These are phyloP conservation scores for Coemansia sp. DNA, from an alignment of 192 early-diverging fungal species.

Conservation along the genomic window DNA sequence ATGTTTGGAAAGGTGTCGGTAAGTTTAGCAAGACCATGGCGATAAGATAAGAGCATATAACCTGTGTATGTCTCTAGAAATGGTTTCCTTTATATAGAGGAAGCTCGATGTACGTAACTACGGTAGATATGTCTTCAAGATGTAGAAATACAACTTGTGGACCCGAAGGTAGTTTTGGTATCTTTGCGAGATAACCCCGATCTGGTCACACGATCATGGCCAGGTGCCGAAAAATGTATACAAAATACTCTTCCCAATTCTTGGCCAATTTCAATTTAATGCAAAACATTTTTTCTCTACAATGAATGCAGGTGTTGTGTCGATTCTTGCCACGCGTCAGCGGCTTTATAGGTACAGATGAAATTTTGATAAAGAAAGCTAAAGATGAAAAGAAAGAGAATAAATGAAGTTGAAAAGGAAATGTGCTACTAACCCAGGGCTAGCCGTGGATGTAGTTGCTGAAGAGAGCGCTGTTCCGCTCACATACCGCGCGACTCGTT, in stretches of 20 bases:
- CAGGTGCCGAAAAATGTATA: background rate
- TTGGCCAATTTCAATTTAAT: background rate
- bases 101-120: too few species aligned
- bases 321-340: too few species aligned
- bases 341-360: background rate
- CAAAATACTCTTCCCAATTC: background rate
- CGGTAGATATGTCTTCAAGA: too few species aligned
- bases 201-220: background rate
- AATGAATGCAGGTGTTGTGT: background rate
- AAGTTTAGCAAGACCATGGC: too few species aligned
- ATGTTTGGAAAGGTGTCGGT: too few species aligned
- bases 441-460: background rate
- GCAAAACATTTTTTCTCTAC: background rate
- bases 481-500: background rate
- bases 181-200: too few species aligned
- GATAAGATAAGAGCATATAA: too few species aligned
- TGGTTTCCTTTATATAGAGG: too few species aligned
- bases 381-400: background rate
- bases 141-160: too few species aligned
- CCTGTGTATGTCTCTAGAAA: too few species aligned
- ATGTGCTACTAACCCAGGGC: background rate
- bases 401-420: background rate
- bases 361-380: background rate
- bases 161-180: too few species aligned
- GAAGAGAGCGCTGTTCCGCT: background rate